Base-by-base conservation (phyloP, 2,329 filamentous ascomycete species). In the Aspergillus costaricaensis region DNA sequence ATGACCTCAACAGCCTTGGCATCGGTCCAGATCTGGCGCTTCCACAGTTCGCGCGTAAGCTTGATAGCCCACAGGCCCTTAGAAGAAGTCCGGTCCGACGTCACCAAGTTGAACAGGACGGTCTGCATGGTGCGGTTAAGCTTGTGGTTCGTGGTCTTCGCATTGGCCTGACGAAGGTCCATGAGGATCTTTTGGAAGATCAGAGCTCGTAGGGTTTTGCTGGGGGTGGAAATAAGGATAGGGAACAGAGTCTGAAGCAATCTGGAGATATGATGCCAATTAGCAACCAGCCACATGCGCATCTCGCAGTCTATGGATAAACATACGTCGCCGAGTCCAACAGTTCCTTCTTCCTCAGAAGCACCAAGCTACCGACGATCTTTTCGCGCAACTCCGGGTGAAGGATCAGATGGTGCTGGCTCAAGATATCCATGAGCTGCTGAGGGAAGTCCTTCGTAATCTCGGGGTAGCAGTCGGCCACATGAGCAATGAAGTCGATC, bases 51-150 rank as follows among this genome's bases (percentile, higher is more conserved):
- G 63, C 94, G 86, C 4, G 93, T 96, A 65, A 99, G 85, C 77
- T 97, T 97, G 62, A 97, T 92, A 3, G 95, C 92, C 95, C 95
- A 99, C 53, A 99, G 83, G 4, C 91, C 92, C 71, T 96, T 95
- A 1, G 91, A 84, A 0, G 92, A 96, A 8, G 90, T 83, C 44
- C 90, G 87, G 75, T 99, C 94, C 3, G 90, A 91, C 15, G 91
- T 91, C 48, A 98, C 86, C 23, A 98, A 83, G 76, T 96, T 96
- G 81, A 92, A 96, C 27, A 98, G 86, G 12, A 96, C 91, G 3
- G 91, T 96, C 77, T 99, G 95, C 61, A 98, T 90, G 3, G 91
- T 95, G 56, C 91, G 87, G 78, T 99, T 99, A 56, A 99, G 85
- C 59, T 89, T 91, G 79, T 99, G 95, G 72, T 99, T 97, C 58